Percentiles rank a stretch among this genome's conserved stretches.
Conservation (phyloP, 805 yeast genomes). For the Yamadazyma endophytica region DNA sequence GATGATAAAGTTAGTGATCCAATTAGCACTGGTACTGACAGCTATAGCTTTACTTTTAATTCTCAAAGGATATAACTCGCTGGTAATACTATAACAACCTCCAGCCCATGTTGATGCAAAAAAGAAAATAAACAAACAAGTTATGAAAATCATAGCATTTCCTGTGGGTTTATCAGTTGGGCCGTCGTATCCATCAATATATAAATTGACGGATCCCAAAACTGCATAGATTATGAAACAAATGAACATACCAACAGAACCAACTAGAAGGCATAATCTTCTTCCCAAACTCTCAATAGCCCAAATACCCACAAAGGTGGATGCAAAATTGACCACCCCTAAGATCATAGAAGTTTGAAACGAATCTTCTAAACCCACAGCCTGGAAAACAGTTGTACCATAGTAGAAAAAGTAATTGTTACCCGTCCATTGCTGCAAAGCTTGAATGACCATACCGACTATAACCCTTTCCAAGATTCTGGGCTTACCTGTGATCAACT, state of each 20-base stretch:
- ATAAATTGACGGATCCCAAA: constrained; percentile 51
- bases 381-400: constrained; percentile 52
- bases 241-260: constrained; percentile 46
- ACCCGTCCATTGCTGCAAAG: constrained; percentile 58
- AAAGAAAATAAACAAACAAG: constrained; percentile 61
- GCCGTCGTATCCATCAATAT: constrained; percentile 34
- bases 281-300: constrained; percentile 52
- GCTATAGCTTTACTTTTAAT: constrained; percentile 62
- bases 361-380: constrained; percentile 51
- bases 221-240: constrained; percentile 59
- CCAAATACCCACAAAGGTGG: constrained; percentile 50
- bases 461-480: constrained; percentile 52
- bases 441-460: constrained; percentile 57
- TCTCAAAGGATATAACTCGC: constrained; percentile 67
- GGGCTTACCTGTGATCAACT: constrained; percentile 61
- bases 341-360: constrained; percentile 51
- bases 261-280: constrained; percentile 40
- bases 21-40: constrained; percentile 60
- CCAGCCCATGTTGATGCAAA: constrained; percentile 81
- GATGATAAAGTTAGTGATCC: constrained; percentile 61
- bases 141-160: constrained; percentile 56
- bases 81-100: constrained; percentile 58
- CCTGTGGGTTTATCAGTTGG: constrained; percentile 49
- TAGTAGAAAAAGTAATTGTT: constrained; percentile 62
- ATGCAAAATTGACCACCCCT: constrained; percentile 51